These are phyloP conservation scores for Aegilops bicornis DNA, from an alignment of 176 grass and related monocot genomes.

Conservation along the genomic window DNA sequence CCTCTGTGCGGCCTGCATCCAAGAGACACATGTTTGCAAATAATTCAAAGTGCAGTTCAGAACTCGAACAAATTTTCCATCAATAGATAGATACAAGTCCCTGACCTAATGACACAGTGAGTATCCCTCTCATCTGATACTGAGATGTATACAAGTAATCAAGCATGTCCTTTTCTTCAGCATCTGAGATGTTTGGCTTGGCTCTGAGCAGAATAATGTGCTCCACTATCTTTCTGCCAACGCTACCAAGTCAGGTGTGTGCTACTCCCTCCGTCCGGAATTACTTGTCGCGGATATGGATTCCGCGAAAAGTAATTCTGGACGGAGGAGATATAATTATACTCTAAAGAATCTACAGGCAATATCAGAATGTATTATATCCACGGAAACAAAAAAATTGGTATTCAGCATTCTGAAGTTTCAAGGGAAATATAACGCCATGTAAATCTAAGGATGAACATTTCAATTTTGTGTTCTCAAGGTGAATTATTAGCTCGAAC, in stretches of 20 bases:
- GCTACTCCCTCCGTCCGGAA: background rate
- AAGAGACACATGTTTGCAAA: conserved; percentile 26
- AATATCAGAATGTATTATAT: background rate
- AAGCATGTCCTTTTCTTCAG: conserved; percentile 90
- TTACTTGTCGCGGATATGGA: no score
- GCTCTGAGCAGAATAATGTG: conserved; percentile 88
- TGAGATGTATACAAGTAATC: conserved; percentile 89
- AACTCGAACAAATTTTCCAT: background rate
- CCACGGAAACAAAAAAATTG: background rate
- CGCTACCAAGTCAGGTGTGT: conserved; percentile 23
- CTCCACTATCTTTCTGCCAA: conserved; percentile 81
- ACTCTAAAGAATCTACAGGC: conserved; percentile 4
- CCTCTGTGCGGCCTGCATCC: conserved; percentile 66
- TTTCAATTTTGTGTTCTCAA: background rate
- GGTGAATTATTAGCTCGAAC: background rate
- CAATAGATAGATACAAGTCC: background rate
- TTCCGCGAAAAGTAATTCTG: no score
- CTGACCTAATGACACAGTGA: conserved; percentile 81
- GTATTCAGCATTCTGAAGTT: background rate
- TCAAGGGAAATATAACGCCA: background rate
- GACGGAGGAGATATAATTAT: background rate
- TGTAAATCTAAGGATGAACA: background rate
- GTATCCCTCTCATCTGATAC: conserved; percentile 96
- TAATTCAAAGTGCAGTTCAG: conserved; percentile 11
- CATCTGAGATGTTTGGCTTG: conserved; percentile 55